Evolutionary conservation across 768 basidiomycete species (phyloP), one percentile per base, ranked within the genome.

Genomic region (Xanthoconium stramineum): DNA sequence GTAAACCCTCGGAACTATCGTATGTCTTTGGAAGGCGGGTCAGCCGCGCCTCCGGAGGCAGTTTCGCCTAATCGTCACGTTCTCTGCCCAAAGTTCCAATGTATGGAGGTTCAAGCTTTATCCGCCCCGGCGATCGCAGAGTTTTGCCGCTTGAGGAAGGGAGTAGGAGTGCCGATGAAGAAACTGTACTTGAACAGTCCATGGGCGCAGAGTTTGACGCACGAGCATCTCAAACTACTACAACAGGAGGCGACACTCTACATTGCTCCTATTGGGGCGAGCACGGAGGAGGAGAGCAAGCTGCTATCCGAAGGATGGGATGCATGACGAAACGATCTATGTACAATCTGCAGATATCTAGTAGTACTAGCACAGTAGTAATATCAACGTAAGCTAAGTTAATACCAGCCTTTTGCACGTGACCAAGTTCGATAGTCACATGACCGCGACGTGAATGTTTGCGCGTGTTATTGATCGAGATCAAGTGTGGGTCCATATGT

Each of bases 181-280:
- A 82, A 76, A 61, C 64, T 83, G n/a, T 86, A 83, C 64, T 60
- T 83, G 40, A 74, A 69, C 51, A 53, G 60, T 5, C 67, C 72
- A 3, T 75, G 74, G 67, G 56, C 57, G 42, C 29, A 52, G 2
- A 56, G 65, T 17, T 30, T 72, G 13, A 49, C 49, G 6, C 44
- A 6, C 3, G 68, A 68, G 7, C 57, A 70, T 20, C 42, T 74
- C 54, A 67, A 62, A 17, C 43, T 49, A 8, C 52, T 65, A 40
- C 64, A 65, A 10, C 67, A 72, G 43, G 69, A 72, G 43, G 50
- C 47, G 8, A 37, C 47, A 3, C 60, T 80, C n/a, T 68, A 62
- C 20, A 56, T 69, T 30, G 65, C 65, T 10, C 59, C 73, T 29
- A 56, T 65, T 5, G 78, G 79, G 6, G 64, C 73, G 11, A 78